phyloP scores from a whole-genome alignment of 169 alveolate species.

The Cryptosporidium canis region DNA sequence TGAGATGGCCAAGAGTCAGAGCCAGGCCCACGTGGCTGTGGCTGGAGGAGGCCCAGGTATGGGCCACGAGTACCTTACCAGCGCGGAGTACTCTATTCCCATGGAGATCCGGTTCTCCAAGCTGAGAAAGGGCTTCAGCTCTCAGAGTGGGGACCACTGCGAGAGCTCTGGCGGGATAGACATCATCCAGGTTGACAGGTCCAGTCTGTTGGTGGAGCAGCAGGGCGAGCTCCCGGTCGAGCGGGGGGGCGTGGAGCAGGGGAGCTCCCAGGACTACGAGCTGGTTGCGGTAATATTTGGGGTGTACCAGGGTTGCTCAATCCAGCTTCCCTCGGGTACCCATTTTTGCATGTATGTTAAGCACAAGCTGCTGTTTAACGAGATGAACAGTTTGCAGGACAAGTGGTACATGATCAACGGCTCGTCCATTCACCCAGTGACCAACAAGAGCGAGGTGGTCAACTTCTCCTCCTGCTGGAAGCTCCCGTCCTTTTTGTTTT shows the following conservation, averaged over 20 bases:
- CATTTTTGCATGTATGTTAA: slow-evolving; percentile 59
- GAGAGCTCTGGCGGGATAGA: slow-evolving; percentile 3
- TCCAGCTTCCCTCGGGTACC: slow-evolving; percentile 64
- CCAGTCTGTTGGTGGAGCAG: neutral
- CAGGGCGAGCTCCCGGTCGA: neutral
- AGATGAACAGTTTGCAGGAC: neutral
- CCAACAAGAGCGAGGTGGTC: slow-evolving; percentile 9
- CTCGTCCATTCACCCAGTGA: slow-evolving; percentile 24
- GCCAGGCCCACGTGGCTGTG: neutral
- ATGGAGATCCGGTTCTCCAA: slow-evolving; percentile 15
- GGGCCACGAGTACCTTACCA: neutral
- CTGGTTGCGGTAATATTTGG: slow-evolving; percentile 42
- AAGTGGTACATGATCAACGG: slow-evolving; percentile 54
- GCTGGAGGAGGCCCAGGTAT: neutral
- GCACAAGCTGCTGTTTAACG: slow-evolving; percentile 6
- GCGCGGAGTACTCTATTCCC: slow-evolving; percentile 13
- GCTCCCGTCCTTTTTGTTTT: slow-evolving; percentile 25
- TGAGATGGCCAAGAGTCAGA: neutral
- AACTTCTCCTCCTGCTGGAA: slow-evolving; percentile 38
- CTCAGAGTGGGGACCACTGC: neutral
- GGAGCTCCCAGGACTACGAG: slow-evolving; percentile 4
- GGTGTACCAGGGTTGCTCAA: slow-evolving; percentile 40
- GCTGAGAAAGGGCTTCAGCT: slow-evolving; percentile 19
- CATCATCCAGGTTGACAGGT: slow-evolving; percentile 4
- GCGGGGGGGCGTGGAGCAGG: neutral